A percentile compares a stretch with the other conserved stretches of the same genome.
These are phyloP conservation scores for Scytalidium lignicola DNA, from an alignment of 2,329 filamentous ascomycete species.

Conservation along the genomic window DNA sequence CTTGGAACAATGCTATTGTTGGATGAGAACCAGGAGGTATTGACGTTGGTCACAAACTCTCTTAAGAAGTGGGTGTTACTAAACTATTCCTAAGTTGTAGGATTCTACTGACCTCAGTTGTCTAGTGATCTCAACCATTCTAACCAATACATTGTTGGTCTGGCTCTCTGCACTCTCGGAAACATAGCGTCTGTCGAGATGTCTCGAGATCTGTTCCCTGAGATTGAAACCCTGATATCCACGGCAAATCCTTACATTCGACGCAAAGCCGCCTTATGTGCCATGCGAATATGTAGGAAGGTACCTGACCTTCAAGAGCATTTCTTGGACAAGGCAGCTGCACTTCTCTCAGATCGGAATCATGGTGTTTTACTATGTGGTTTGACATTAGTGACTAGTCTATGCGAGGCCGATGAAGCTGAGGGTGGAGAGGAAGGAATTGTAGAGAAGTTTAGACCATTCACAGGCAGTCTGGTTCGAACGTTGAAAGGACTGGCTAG, in stretches of 20 bases:
- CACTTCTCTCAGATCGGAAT: slow-evolving; percentile 85
- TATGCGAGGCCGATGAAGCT: slow-evolving; percentile 92
- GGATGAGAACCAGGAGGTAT: slow-evolving; percentile 97
- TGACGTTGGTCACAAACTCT: slow-evolving; percentile 96
- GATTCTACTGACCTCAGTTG: background rate
- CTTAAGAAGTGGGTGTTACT: slow-evolving; percentile 73
- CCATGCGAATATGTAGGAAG: slow-evolving; percentile 97
- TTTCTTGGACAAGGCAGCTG: slow-evolving; percentile 89
- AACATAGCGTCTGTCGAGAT: slow-evolving; percentile 98
- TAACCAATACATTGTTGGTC: slow-evolving; percentile 96
- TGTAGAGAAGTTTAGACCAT: slow-evolving; percentile 82
- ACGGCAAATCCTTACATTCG: slow-evolving; percentile 98
- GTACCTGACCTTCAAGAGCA: slow-evolving; percentile 96
- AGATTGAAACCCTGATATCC: slow-evolving; percentile 87
- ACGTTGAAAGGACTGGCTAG: slow-evolving; percentile 89
- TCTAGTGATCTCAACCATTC: slow-evolving; percentile 87
- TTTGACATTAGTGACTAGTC: slow-evolving; percentile 80
- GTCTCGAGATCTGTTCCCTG: slow-evolving; percentile 93
- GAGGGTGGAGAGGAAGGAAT: slow-evolving; percentile 87
- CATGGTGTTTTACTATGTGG: slow-evolving; percentile 93
- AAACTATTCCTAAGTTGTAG: background rate
- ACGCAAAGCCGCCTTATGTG: slow-evolving; percentile 94
- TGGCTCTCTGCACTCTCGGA: slow-evolving; percentile 91
- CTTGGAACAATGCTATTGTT: slow-evolving; percentile 92
- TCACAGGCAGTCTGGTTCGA: slow-evolving; percentile 81